Evolutionary conservation across 345 rosid species (phyloP).

Genomic region (Acer yangbiense): DNA sequence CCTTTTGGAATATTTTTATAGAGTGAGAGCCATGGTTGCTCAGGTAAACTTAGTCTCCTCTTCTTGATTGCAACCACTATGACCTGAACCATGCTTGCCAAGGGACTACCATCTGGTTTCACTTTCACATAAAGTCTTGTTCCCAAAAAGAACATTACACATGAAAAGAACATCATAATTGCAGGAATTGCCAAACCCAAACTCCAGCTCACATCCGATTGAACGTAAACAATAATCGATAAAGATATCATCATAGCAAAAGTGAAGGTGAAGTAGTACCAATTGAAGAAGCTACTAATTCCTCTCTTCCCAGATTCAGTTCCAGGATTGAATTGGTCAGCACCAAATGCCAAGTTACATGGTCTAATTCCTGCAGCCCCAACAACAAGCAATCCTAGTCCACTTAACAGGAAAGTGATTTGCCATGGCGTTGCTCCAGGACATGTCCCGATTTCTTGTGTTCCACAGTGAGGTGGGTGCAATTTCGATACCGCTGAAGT

Average conservation of each 20-base stretch:
- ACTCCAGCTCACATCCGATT: slow-evolving; percentile 62
- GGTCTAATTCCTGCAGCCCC: slow-evolving; percentile 60
- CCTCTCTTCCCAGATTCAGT: slow-evolving; percentile 48
- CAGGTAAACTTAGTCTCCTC: slow-evolving; percentile 46
- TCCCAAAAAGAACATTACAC: slow-evolving; percentile 42
- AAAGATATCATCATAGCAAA: slow-evolving; percentile 46
- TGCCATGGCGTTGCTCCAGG: slow-evolving; percentile 38
- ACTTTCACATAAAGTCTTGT: slow-evolving; percentile 41
- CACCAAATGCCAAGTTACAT: slow-evolving; percentile 57
- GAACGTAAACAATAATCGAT: slow-evolving; percentile 52
- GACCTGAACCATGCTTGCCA: slow-evolving; percentile 41
- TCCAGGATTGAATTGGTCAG: slow-evolving; percentile 56
- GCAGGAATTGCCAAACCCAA: slow-evolving; percentile 58
- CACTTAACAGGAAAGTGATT: slow-evolving; percentile 33
- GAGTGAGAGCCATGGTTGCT: slow-evolving; percentile 43
- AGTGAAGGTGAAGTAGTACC: slow-evolving; percentile 56
- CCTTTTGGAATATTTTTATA: slow-evolving; percentile 32
- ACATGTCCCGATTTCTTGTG: slow-evolving; percentile 15
- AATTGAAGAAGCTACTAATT: slow-evolving; percentile 56
- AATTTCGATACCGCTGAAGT: slow-evolving; percentile 42
- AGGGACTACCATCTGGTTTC: slow-evolving; percentile 46
- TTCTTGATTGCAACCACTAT: slow-evolving; percentile 58
- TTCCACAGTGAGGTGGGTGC: slow-evolving; percentile 42
- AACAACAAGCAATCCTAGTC: slow-evolving; percentile 36
- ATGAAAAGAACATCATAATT: slow-evolving; percentile 44